Percentiles rank a stretch among this genome's conserved stretches.
These are phyloP conservation scores for Cetraspora pellucida DNA, from an alignment of 192 early-diverging fungal species.

Conservation along the genomic window DNA sequence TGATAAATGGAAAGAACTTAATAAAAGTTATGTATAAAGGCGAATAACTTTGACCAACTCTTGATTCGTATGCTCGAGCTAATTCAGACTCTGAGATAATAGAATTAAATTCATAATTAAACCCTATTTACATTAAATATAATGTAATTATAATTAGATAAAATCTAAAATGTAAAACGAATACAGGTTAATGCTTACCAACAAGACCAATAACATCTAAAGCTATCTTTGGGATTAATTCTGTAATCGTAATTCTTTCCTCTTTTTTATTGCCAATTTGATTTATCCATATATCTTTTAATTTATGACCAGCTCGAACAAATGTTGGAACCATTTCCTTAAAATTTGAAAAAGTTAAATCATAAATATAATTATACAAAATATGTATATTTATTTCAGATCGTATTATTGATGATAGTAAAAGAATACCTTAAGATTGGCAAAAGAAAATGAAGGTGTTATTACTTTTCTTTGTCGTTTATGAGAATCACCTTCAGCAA, in stretches of 20 bases:
- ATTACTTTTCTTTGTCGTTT: constrained; percentile 57
- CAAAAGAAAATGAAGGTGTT: constrained; percentile 54
- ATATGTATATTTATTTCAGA: neutral
- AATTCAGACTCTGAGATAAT: constrained; percentile 44
- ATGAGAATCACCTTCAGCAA: constrained; percentile 57
- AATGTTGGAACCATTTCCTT: constrained; percentile 37
- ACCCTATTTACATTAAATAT: constrained; percentile 32
- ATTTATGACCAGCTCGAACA: too few relatives aligned
- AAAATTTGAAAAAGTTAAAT: too few relatives aligned
- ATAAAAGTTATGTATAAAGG: constrained; percentile 29
- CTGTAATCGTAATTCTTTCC: constrained; percentile 44
- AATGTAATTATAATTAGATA: neutral
- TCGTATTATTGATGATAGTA: too few relatives aligned
- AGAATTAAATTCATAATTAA: constrained; percentile 53
- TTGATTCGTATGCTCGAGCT: constrained; percentile 43
- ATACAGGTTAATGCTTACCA: too few relatives aligned
- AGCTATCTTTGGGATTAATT: constrained; percentile 43
- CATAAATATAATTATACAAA: neutral
- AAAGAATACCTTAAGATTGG: constrained; percentile 49
- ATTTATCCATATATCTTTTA: constrained; percentile 47
- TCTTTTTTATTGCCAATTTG: constrained; percentile 31
- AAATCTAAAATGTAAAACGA: neutral
- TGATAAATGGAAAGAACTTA: constrained; percentile 29
- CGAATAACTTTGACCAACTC: too few relatives aligned
- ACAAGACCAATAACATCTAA: too few relatives aligned